These are phyloP conservation scores for Talaromyces albobiverticillius DNA, from an alignment of 2,329 filamentous ascomycete species.

Conservation along the genomic window DNA sequence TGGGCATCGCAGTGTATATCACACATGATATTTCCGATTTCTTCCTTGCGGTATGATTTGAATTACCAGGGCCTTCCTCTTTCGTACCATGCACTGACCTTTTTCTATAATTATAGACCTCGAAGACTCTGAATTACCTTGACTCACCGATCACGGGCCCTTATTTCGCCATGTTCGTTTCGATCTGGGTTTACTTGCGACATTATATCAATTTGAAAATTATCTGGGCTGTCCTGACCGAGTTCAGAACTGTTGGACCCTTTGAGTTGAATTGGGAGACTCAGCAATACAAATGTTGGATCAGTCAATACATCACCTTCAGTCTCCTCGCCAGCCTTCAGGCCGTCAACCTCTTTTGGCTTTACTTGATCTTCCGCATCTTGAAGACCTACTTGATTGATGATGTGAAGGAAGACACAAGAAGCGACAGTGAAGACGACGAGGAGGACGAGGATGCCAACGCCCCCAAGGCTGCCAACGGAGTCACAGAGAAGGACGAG, in stretches of 20 bases:
- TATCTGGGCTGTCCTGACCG: slow-evolving; percentile 45
- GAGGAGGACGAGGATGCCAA: slow-evolving; percentile 29
- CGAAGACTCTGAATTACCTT: slow-evolving; percentile 88
- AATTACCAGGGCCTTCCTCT: neutral
- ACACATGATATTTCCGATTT: slow-evolving; percentile 95
- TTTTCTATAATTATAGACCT: slow-evolving; percentile 58
- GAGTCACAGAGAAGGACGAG: slow-evolving; percentile 28
- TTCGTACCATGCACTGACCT: neutral
- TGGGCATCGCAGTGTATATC: slow-evolving; percentile 88
- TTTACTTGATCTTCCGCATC: slow-evolving; percentile 45
- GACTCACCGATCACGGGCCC: slow-evolving; percentile 74
- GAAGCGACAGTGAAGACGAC: slow-evolving; percentile 46
- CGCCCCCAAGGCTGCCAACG: slow-evolving; percentile 19
- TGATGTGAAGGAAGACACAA: slow-evolving; percentile 39
- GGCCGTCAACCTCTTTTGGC: slow-evolving; percentile 47
- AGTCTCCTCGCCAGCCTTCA: slow-evolving; percentile 43
- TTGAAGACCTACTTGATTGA: slow-evolving; percentile 41
- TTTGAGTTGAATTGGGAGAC: slow-evolving; percentile 50
- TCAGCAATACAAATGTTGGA: slow-evolving; percentile 49
- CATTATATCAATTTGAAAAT: slow-evolving; percentile 62
- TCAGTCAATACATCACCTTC: slow-evolving; percentile 48
- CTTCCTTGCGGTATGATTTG: slow-evolving; percentile 74
- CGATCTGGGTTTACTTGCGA: slow-evolving; percentile 82
- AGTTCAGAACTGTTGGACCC: slow-evolving; percentile 47
- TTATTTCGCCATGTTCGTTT: slow-evolving; percentile 81